phyloP scores from a whole-genome alignment of 352 stramenopile species.

The Hyphochytrium catenoides region DNA sequence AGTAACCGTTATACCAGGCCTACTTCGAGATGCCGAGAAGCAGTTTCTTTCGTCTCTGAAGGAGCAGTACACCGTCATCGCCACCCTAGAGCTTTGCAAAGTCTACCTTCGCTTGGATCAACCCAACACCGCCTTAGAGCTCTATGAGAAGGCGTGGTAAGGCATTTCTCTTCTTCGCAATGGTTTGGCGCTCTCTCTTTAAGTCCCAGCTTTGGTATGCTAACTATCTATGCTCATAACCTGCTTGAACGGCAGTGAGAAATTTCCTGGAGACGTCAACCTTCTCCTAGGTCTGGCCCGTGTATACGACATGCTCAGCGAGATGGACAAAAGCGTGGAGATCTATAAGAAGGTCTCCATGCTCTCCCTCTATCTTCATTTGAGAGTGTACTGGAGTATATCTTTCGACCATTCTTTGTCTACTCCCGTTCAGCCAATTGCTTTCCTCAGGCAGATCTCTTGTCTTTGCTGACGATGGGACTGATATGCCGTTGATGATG shows the following conservation, averaged over 20 bases:
- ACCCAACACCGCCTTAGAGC: conserved; percentile 67
- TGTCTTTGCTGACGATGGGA: no score
- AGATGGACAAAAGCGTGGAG: conserved; percentile 36
- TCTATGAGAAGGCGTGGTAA: conserved; percentile 32
- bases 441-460: no score
- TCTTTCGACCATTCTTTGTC: not conserved
- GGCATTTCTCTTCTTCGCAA: not conserved
- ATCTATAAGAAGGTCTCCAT: conserved; percentile 68
- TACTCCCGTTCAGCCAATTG: not conserved
- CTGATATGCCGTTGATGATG: no score
- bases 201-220: not conserved
- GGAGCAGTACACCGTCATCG: conserved; percentile 65
- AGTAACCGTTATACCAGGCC: conserved; percentile 10
- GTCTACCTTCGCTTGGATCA: conserved; percentile 82
- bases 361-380: no score
- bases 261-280: conserved; percentile 45
- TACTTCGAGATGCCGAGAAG: conserved; percentile 76
- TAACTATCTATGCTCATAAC: conserved; percentile 4
- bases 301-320: conserved; percentile 76
- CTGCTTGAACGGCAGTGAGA: conserved; percentile 11
- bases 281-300: conserved; percentile 58
- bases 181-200: conserved; percentile 3
- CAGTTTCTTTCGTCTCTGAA: conserved; percentile 67
- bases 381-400: not conserved
- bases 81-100: conserved; percentile 71